phyloP scores from a whole-genome alignment of 2,329 filamentous ascomycete species.

The Cercospora sp. region DNA sequence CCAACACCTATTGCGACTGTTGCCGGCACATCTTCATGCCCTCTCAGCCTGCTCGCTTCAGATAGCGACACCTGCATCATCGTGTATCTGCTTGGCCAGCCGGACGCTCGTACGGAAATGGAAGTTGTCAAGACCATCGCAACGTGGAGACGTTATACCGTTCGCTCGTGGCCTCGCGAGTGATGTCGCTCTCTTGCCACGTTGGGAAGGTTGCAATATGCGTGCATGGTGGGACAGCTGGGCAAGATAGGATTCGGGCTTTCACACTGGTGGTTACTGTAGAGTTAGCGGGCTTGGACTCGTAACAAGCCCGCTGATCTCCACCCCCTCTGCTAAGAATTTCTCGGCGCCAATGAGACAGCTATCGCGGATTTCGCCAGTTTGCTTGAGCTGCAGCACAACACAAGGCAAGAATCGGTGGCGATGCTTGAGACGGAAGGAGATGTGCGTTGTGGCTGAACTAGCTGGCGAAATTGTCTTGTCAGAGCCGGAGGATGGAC shows the following conservation, averaged over 20 bases:
- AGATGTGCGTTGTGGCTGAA: neutral
- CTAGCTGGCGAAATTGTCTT: neutral
- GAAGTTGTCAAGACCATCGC: slow-evolving; percentile 5
- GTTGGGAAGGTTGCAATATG: slow-evolving; percentile 8
- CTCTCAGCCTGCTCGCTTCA: neutral
- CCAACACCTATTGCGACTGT: neutral
- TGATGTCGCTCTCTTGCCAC: slow-evolving; percentile 11
- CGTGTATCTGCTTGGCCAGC: slow-evolving; percentile 9
- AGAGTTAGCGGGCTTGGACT: slow-evolving; percentile 7
- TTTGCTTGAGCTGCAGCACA: slow-evolving; percentile 8
- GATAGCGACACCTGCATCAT: neutral
- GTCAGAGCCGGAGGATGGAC: neutral
- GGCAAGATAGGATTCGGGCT: slow-evolving; percentile 1
- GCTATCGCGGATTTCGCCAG: slow-evolving; percentile 5
- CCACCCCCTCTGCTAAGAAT: neutral
- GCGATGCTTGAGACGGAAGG: slow-evolving; percentile 5
- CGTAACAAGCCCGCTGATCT: slow-evolving; percentile 8
- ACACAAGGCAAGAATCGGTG: neutral
- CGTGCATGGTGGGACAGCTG: slow-evolving; percentile 5
- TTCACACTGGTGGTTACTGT: slow-evolving; percentile 3
- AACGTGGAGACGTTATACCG: neutral
- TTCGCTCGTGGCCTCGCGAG: slow-evolving; percentile 6
- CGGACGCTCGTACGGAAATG: slow-evolving; percentile 1
- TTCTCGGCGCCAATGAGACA: slow-evolving; percentile 11
- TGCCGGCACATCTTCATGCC: neutral